These are phyloP conservation scores for Chaetomiaceae sp. DNA, from an alignment of 2,329 filamentous ascomycete species.

Conservation along the genomic window DNA sequence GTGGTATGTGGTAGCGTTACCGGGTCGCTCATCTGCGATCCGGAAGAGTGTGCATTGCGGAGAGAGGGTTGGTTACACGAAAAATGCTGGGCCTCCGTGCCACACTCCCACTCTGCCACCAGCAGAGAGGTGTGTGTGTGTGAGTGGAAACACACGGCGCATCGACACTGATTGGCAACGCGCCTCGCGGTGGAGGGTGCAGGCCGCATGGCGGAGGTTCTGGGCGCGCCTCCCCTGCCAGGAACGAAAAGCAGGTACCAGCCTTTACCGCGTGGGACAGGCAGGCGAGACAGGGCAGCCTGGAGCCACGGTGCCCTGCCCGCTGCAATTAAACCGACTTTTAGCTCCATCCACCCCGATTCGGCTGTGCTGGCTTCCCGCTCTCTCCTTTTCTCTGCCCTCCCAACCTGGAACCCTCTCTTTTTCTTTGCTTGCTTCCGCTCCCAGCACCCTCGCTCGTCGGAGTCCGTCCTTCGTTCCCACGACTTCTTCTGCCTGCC, in stretches of 20 bases:
- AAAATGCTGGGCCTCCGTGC: too few relatives aligned
- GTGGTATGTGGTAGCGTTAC: too few relatives aligned
- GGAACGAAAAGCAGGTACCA: slow-evolving; percentile 11
- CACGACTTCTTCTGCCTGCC: slow-evolving; percentile 12
- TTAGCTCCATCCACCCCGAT: slow-evolving; percentile 19
- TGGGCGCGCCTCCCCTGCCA: slow-evolving; percentile 8
- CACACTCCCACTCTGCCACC: too few relatives aligned
- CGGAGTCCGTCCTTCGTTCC: slow-evolving; percentile 13
- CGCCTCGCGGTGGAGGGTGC: background rate
- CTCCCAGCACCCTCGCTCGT: slow-evolving; percentile 20
- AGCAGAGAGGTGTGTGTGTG: too few relatives aligned
- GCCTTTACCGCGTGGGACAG: slow-evolving; percentile 13
- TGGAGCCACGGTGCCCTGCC: slow-evolving; percentile 11
- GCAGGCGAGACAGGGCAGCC: too few relatives aligned
- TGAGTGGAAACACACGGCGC: slow-evolving; percentile 1
- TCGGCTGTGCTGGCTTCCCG: slow-evolving; percentile 14
- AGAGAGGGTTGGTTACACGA: too few relatives aligned
- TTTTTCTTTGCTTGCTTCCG: slow-evolving; percentile 19
- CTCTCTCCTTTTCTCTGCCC: slow-evolving; percentile 22
- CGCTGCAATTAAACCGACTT: slow-evolving; percentile 18
- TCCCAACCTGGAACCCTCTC: too few relatives aligned
- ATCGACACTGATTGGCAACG: too few relatives aligned
- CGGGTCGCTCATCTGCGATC: too few relatives aligned
- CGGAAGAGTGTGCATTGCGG: too few relatives aligned
- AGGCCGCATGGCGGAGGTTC: background rate